These are phyloP conservation scores for Boletus subcaerulescens DNA, from an alignment of 768 basidiomycete genomes.

Conservation along the genomic window DNA sequence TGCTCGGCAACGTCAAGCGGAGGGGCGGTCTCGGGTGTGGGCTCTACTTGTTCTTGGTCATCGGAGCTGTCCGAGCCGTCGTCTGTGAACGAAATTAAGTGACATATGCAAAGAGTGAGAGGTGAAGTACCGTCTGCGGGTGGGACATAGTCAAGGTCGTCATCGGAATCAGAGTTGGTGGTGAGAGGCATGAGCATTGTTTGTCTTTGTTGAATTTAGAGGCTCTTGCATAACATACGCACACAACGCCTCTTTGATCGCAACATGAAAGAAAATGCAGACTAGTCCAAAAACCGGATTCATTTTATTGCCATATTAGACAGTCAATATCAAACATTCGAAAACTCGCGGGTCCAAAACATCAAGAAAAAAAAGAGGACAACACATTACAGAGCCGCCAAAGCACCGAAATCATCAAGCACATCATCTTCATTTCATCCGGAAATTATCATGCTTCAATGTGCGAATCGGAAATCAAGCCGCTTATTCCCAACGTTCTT, in stretches of 20 bases:
- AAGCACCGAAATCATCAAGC: too few relatives aligned
- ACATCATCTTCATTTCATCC: too few relatives aligned
- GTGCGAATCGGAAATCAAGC: conserved; percentile 62
- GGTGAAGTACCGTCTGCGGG: conserved; percentile 36
- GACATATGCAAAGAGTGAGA: background rate
- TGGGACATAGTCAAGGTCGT: conserved; percentile 63
- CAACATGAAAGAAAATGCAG: background rate
- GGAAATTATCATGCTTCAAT: conserved; percentile 29
- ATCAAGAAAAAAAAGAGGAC: too few relatives aligned
- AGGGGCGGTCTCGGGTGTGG: conserved; percentile 10
- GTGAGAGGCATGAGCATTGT: conserved; percentile 20
- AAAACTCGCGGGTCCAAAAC: too few relatives aligned
- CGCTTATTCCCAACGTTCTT: conserved; percentile 58
- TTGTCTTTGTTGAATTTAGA: conserved; percentile 29
- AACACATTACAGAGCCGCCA: too few relatives aligned
- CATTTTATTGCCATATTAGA: too few relatives aligned
- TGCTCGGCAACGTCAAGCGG: conserved; percentile 38
- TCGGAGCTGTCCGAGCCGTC: conserved; percentile 40
- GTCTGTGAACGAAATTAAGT: background rate
- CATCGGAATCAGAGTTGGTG: conserved; percentile 56
- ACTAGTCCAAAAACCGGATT: too few relatives aligned
- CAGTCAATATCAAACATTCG: too few relatives aligned
- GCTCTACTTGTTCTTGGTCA: conserved; percentile 36
- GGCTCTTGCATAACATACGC: conserved; percentile 15
- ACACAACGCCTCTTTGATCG: conserved; percentile 5